These are phyloP conservation scores for Pythium myriotylum DNA, from an alignment of 352 stramenopile species.

Conservation along the genomic window DNA sequence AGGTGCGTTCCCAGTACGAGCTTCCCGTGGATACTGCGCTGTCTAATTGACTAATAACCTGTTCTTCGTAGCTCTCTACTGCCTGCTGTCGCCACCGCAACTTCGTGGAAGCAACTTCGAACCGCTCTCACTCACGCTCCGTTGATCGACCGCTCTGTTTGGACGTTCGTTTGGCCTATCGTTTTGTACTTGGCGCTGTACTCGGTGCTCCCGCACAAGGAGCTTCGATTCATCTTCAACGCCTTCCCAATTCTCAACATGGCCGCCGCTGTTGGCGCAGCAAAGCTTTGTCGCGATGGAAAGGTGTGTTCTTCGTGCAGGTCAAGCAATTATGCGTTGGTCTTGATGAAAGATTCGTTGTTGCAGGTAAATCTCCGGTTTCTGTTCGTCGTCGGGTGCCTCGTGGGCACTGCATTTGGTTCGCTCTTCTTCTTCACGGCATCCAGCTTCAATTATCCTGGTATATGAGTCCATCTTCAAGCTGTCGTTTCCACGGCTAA, in stretches of 20 bases:
- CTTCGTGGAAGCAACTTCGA: slow-evolving; percentile 47
- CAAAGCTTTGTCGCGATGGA: slow-evolving; percentile 67
- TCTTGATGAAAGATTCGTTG: not conserved
- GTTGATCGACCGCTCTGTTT: slow-evolving; percentile 54
- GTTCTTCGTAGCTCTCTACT: slow-evolving; percentile 45
- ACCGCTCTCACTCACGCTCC: slow-evolving; percentile 39
- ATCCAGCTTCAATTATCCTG: slow-evolving; percentile 93
- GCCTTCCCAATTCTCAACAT: slow-evolving; percentile 96
- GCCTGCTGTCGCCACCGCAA: slow-evolving; percentile 38
- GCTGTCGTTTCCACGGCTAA: not conserved
- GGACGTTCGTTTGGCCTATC: slow-evolving; percentile 63
- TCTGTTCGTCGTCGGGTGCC: slow-evolving; percentile 50
- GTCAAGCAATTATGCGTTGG: no score
- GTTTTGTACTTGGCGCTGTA: slow-evolving; percentile 94
- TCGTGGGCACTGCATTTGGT: slow-evolving; percentile 50
- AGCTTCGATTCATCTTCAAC: slow-evolving; percentile 98
- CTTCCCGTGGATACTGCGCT: not conserved
- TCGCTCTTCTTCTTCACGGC: slow-evolving; percentile 66
- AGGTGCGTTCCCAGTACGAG: slow-evolving; percentile 39
- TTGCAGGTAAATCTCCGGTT: slow-evolving; percentile 50
- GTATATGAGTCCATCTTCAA: slow-evolving; percentile 30
- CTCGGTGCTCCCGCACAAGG: slow-evolving; percentile 97
- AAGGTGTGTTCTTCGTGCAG: slow-evolving; percentile 5
- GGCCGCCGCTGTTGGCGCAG: slow-evolving; percentile 79
- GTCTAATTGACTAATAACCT: not conserved